Evolutionary conservation across 2,329 filamentous ascomycete species (phyloP).

Genomic region (Pestalotiopsis fici): DNA sequence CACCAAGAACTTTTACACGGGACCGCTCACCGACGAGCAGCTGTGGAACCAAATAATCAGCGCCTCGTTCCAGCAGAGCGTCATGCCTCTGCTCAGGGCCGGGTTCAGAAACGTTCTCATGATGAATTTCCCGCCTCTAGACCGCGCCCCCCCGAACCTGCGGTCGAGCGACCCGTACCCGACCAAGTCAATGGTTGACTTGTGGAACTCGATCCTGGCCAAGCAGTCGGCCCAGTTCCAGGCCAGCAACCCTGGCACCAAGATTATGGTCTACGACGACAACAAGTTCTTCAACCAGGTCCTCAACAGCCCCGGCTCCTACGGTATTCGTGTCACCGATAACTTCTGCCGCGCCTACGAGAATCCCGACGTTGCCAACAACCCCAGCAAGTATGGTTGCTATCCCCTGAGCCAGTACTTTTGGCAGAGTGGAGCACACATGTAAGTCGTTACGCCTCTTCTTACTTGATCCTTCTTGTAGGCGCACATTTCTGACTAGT

Average conservation of each 20-base stretch:
- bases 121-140: conserved; percentile 51
- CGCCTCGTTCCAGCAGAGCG: conserved; percentile 39
- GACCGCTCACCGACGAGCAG: conserved; percentile 38
- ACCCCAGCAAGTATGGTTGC: conserved; percentile 28
- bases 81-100: conserved; percentile 44
- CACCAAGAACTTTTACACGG: conserved; percentile 36
- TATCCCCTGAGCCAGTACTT: conserved; percentile 28
- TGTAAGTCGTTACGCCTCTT: conserved; percentile 16
- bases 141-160: conserved; percentile 42
- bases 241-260: conserved; percentile 14
- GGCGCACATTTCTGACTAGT: background rate
- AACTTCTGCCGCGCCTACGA: conserved; percentile 25
- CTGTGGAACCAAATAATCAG: conserved; percentile 44
- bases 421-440: conserved; percentile 31
- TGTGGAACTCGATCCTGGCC: conserved; percentile 43
- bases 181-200: conserved; percentile 44
- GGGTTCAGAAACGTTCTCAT: conserved; percentile 53
- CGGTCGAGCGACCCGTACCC: conserved; percentile 34
- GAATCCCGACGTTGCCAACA: conserved; percentile 20
- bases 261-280: conserved; percentile 27
- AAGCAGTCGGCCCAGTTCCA: conserved; percentile 35
- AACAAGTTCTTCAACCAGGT: conserved; percentile 31
- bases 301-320: conserved; percentile 24
- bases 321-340: conserved; percentile 27
- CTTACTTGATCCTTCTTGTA: background rate